A percentile compares a stretch with the other conserved stretches of the same genome.
Evolutionary conservation across 257 asterid genomes (phyloP).

Genomic region (Cordia subcordata): DNA sequence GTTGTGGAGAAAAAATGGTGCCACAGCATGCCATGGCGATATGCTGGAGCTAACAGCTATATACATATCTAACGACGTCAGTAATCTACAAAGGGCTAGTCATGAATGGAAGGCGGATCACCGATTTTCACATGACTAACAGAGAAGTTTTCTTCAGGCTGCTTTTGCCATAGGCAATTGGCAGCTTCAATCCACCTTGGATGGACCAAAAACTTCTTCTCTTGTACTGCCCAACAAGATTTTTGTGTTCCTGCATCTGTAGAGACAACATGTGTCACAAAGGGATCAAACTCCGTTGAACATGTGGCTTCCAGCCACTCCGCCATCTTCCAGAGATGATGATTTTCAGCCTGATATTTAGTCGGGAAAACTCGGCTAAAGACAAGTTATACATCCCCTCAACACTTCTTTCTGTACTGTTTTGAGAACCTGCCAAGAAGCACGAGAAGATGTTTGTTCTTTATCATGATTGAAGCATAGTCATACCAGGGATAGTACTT

Average conservation of each 20-base stretch:
- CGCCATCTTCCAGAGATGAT: conserved; percentile 65
- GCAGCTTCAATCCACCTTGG: conserved; percentile 80
- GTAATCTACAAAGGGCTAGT: neutral
- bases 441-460: too few species aligned
- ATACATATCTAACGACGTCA: neutral
- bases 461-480: too few species aligned
- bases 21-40: too few species aligned
- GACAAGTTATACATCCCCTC: conserved; percentile 53
- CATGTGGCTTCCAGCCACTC: conserved; percentile 73
- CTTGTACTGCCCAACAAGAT: conserved; percentile 54
- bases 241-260: conserved; percentile 57
- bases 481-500: too few species aligned
- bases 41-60: too few species aligned
- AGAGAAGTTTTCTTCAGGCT: conserved; percentile 61
- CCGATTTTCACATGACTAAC: conserved; percentile 26
- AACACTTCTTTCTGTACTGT: conserved; percentile 48
- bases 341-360: conserved; percentile 46
- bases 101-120: conserved; percentile 8
- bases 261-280: conserved; percentile 76
- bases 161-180: conserved; percentile 59
- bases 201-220: conserved; percentile 55
- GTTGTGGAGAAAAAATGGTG: too few species aligned
- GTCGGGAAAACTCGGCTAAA: conserved; percentile 61
- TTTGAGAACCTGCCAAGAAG: conserved; percentile 40
- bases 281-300: conserved; percentile 36